Percentiles rank a stretch among this genome's conserved stretches.
phyloP scores from a whole-genome alignment of 75 land plant genomes.

The Pinus tabuliformis region DNA sequence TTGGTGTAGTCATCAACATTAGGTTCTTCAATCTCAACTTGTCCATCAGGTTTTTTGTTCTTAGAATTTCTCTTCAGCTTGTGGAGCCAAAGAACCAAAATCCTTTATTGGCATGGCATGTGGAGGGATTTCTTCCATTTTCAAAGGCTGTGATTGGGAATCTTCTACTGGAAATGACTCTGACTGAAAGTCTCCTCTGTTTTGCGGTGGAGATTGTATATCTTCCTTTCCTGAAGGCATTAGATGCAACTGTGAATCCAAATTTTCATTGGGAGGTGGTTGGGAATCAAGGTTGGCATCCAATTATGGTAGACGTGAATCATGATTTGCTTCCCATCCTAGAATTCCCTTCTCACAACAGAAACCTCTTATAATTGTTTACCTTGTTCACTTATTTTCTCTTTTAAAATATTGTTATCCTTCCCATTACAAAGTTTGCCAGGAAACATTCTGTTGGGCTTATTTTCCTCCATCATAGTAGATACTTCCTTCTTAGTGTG shows the following conservation, averaged over 20 bases:
- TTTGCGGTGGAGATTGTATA: not conserved
- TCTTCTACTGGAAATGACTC: not conserved
- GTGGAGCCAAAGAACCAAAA: not conserved
- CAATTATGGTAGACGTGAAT: not conserved
- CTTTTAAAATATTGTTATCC: not conserved
- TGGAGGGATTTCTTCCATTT: not conserved
- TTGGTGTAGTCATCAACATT: slow-evolving; percentile 80
- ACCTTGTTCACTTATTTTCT: not conserved
- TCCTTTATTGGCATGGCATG: not conserved
- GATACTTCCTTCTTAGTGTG: not conserved
- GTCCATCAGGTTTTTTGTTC: slow-evolving; percentile 23
- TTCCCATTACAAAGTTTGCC: not conserved
- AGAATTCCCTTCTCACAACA: not conserved
- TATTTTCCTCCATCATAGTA: not conserved
- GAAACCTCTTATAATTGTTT: slow-evolving; percentile 6
- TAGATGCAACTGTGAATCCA: not conserved
- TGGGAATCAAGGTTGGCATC: not conserved
- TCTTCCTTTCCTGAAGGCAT: not conserved
- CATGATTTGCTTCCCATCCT: not conserved
- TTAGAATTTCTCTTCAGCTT: no score
- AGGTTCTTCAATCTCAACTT: slow-evolving; percentile 32
- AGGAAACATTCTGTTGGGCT: not conserved
- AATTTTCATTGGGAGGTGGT: not conserved
- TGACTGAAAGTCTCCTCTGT: not conserved
- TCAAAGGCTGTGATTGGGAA: not conserved